Base-by-base conservation (phyloP, 495 filamentous ascomycete genomes). In the Cenococcum geophilum region DNA sequence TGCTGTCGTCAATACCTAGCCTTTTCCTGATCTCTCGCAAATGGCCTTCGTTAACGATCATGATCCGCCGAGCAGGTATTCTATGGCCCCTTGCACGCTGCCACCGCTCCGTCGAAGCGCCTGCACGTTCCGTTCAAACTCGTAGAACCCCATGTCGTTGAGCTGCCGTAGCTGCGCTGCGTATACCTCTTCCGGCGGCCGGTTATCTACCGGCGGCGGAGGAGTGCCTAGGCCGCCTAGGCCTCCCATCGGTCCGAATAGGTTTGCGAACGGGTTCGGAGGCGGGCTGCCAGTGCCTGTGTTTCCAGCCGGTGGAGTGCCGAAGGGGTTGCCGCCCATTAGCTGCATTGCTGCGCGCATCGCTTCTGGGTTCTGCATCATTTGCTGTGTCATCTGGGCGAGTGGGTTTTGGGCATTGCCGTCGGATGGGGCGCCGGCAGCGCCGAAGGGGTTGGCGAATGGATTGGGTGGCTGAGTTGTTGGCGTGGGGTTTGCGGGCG, bases 141-240 rank as follows among this genome's bases (percentile, higher is more conserved):
- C 93, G 71, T 84, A 95, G 73, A 99, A 97, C 4, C 95, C 95
- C 95, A 99, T 99, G 57, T 97, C 93, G 71, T 99, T 97, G 63
- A 99, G 76, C 71, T 97, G 92, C 50, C 90, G 80, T 51, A 99
- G 76, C 71, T 99, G 95, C 14, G 88, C 84, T 6, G 87, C 91
- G 63, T 95, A 99, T 63, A 89, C 78, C 70, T 97, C 95, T 78
- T 97, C 95, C 0, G 92, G 93, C 18, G 93, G 91, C 61, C 92
- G 80, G 69, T 79, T 92, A 72, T 97, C 95, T 5, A 77, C 69
- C 6, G 89, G 84, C 5, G 80, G 75, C 16, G 81, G 72, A 4
- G 85, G 71, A 6, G 49, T 23, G 5, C 9, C 22, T 1, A 32
- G 5, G 0, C 36, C 62, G 45, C 36, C 59, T 22, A 50, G 49